Evolutionary conservation across 139 green algal genomes (phyloP), one percentile per base, ranked within the genome.

Genomic region (Micractinium conductrix): DNA sequence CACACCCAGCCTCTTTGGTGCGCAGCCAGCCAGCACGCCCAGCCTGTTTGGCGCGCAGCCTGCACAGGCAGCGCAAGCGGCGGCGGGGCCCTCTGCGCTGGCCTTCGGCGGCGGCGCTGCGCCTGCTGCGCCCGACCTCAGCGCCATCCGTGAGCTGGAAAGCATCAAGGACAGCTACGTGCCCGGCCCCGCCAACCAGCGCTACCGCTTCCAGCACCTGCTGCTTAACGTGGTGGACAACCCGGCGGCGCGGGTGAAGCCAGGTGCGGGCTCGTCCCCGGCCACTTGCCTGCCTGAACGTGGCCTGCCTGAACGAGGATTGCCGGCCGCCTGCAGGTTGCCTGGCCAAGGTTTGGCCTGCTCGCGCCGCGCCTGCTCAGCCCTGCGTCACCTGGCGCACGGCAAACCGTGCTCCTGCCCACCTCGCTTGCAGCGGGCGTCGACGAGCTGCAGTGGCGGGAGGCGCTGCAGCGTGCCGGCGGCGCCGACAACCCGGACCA

Each of bases 391-490:
- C n/a, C n/a, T n/a, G n/a, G n/a, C n/a, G n/a, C n/a, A n/a, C n/a
- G n/a, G n/a, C n/a, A n/a, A n/a, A n/a, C n/a, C n/a, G n/a, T n/a
- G n/a, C n/a, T n/a, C n/a, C n/a, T n/a, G n/a, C n/a, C n/a, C n/a
- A n/a, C n/a, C n/a, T n/a, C n/a, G n/a, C n/a, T n/a, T n/a, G n/a
- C n/a, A n/a, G 21, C 65, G 63, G 68, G 80, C 37, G 87, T 96
- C 24, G 94, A 96, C 79, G 93, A 96, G 65, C 87, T 95, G 80
- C 72, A 86, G 14, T 97, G 94, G 94, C 87, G 94, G 37, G 91
- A 94, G 71, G 94, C 93, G 48, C 48, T 93, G 65, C 84, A 91
- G 71, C 87, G 86, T 14, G 93, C 92, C 1, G 90, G 92, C 9
- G 92, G 93, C 0, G 80, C 89, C 0, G 72, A 91, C 67, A 96